A percentile compares a stretch with the other conserved stretches of the same genome.
Evolutionary conservation across 441 rosid genomes (phyloP).

Genomic region (Biscutella laevigata): DNA sequence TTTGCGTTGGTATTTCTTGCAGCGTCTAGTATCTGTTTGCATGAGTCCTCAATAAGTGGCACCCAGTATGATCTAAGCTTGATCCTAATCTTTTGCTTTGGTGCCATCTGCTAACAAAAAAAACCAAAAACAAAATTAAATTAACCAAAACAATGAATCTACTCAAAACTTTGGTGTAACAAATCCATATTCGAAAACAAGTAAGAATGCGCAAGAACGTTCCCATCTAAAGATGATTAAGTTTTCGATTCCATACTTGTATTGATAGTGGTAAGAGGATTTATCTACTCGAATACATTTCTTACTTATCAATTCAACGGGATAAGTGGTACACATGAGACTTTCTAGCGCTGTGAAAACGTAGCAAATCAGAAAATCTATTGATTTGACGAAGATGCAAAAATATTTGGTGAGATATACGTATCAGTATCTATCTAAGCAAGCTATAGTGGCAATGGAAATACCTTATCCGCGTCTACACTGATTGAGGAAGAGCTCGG

Average conservation of each 20-base stretch:
- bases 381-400: background rate
- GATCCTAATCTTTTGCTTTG: constrained; percentile 96
- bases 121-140: background rate
- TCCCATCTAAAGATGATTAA: background rate
- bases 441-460: background rate
- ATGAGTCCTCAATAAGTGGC: constrained; percentile 81
- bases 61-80: constrained; percentile 93
- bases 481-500: constrained; percentile 34
- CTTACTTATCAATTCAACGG: background rate
- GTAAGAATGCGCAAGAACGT: background rate
- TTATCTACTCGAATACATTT: background rate
- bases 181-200: background rate
- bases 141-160: background rate
- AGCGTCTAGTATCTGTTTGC: constrained; percentile 94
- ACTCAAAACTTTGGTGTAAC: background rate
- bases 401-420: no score
- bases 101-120: constrained; percentile 52
- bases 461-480: constrained; percentile 50
- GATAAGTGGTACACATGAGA: background rate
- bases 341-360: background rate
- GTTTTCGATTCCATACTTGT: background rate
- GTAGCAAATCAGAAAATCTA: background rate
- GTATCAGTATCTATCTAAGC: background rate
- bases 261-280: background rate
- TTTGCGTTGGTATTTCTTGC: constrained; percentile 79